Percentiles rank a stretch among this genome's conserved stretches.
Conservation (phyloP, 2,329 filamentous ascomycete genomes). For the Colletotrichum sp. region DNA sequence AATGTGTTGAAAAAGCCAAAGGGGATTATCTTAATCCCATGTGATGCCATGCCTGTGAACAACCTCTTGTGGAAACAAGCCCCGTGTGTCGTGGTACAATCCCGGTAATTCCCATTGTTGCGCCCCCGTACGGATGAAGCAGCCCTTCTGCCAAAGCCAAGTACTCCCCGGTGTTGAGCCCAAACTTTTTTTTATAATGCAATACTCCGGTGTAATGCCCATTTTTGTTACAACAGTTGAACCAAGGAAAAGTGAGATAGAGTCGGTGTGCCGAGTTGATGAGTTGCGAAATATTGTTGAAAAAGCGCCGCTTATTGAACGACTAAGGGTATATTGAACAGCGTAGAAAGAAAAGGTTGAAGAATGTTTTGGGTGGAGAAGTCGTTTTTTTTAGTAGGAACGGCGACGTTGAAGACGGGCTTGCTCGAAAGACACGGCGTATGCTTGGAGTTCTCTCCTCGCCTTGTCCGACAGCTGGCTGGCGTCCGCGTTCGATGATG, state of each 20-base stretch:
- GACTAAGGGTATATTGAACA: slow-evolving; percentile 25
- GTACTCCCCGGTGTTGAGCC: slow-evolving; percentile 21
- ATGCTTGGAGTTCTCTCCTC: slow-evolving; percentile 80
- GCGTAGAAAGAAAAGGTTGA: slow-evolving; percentile 25
- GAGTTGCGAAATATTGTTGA: slow-evolving; percentile 33
- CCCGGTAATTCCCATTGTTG: slow-evolving; percentile 26
- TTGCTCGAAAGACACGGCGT: slow-evolving; percentile 89
- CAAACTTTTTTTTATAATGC: slow-evolving; percentile 47
- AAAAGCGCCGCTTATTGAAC: slow-evolving; percentile 16
- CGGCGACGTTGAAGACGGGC: slow-evolving; percentile 66
- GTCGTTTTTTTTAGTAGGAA: slow-evolving; percentile 49
- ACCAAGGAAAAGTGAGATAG: slow-evolving; percentile 21
- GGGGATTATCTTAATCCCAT: background rate
- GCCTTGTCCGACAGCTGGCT: slow-evolving; percentile 75
- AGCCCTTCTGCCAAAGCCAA: slow-evolving; percentile 31
- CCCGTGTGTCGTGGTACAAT: slow-evolving; percentile 11
- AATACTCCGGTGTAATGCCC: slow-evolving; percentile 54
- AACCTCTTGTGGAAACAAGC: slow-evolving; percentile 24
- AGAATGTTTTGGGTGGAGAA: slow-evolving; percentile 21
- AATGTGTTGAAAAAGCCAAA: background rate
- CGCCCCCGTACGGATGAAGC: slow-evolving; percentile 29
- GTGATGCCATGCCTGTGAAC: slow-evolving; percentile 38
- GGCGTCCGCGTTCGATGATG: slow-evolving; percentile 56
- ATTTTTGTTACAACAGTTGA: slow-evolving; percentile 45
- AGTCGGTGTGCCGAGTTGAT: slow-evolving; percentile 26